These are phyloP conservation scores for Bothriochloa decipiens DNA, from an alignment of 176 grass and related monocot species.

Conservation along the genomic window DNA sequence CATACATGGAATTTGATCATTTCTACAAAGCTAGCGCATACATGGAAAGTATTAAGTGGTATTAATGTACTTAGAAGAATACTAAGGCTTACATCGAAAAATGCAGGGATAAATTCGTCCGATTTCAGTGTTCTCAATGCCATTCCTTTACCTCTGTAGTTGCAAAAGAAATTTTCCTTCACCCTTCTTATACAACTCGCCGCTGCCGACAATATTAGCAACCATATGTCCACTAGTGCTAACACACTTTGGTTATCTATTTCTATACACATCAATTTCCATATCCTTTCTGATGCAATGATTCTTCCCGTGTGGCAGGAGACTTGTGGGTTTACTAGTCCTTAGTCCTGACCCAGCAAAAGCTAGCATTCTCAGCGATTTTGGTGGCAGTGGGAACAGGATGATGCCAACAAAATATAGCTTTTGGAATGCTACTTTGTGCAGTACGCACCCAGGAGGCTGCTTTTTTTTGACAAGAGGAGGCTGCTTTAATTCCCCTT, in stretches of 20 bases:
- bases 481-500: neutral
- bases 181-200: neutral
- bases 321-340: conserved; percentile 1
- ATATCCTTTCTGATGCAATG: neutral
- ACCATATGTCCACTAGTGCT: neutral
- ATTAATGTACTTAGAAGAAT: too few species aligned
- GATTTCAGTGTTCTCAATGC: neutral
- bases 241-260: neutral
- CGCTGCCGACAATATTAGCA: neutral
- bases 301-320: conserved; percentile 30
- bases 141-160: neutral
- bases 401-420: conserved; percentile 12
- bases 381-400: conserved; percentile 1
- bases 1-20: too few species aligned
- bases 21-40: too few species aligned
- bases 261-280: neutral
- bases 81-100: too few species aligned
- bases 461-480: too few species aligned
- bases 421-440: conserved; percentile 24
- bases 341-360: neutral
- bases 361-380: neutral
- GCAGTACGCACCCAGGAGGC: neutral
- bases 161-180: neutral
- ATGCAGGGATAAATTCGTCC: neutral
- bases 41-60: too few species aligned